phyloP scores from a whole-genome alignment of 2,329 filamentous ascomycete genomes.

The Pseudogymnoascus sp. region DNA sequence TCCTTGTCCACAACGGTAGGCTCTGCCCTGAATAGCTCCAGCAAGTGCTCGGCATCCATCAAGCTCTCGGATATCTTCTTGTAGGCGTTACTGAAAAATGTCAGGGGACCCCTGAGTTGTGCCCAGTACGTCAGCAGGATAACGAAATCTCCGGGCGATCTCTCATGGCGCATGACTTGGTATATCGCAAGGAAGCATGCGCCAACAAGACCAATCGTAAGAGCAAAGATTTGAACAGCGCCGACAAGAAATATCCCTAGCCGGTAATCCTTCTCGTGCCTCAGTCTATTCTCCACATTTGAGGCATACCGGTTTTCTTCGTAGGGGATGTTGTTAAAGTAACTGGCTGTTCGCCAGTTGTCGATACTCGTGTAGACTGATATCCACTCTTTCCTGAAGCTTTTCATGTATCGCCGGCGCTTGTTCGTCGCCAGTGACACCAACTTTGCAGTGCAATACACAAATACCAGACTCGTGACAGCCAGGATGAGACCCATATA shows the following conservation, averaged over 20 bases:
- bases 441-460: conserved; percentile 41
- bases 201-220: conserved; percentile 42
- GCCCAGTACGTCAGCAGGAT: conserved; percentile 60
- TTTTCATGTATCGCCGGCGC: conserved; percentile 30
- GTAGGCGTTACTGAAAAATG: conserved; percentile 43
- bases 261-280: conserved; percentile 29
- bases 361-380: conserved; percentile 33
- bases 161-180: conserved; percentile 42
- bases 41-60: conserved; percentile 58
- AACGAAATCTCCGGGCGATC: conserved; percentile 54
- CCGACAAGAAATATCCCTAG: conserved; percentile 30
- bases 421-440: conserved; percentile 27
- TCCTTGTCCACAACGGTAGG: conserved; percentile 45
- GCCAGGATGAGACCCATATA: conserved; percentile 49
- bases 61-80: conserved; percentile 44
- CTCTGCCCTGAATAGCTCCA: conserved; percentile 50
- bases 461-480: conserved; percentile 41
- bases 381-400: conserved; percentile 30
- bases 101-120: conserved; percentile 40
- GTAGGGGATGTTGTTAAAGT: conserved; percentile 3
- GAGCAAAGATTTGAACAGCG: conserved; percentile 39
- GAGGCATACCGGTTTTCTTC: conserved; percentile 8
- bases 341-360: conserved; percentile 33
- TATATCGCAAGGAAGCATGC: conserved; percentile 46
- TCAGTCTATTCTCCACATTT: conserved; percentile 33